phyloP scores from a whole-genome alignment of 2,329 filamentous ascomycete genomes.

The Dactylella cylindrospora region DNA sequence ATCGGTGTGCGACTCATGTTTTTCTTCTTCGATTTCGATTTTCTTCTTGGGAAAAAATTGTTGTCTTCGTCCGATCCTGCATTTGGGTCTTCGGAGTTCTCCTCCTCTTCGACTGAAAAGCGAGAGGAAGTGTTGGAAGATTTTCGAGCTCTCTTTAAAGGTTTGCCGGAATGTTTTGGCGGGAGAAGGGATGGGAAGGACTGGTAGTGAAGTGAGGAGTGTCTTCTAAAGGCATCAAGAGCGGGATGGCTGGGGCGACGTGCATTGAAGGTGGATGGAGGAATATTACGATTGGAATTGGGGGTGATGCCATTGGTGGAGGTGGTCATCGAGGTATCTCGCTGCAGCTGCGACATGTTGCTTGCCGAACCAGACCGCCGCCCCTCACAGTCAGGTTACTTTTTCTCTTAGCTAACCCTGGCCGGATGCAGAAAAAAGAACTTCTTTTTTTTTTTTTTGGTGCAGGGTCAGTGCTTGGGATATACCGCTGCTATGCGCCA shows the following conservation, averaged over 20 bases:
- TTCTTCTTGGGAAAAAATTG: slow-evolving; percentile 4
- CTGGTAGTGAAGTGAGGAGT: slow-evolving; percentile 69
- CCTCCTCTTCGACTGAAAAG: slow-evolving; percentile 46
- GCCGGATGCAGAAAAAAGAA: too few relatives aligned
- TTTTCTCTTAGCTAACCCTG: too few relatives aligned
- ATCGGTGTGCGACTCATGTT: slow-evolving; percentile 67
- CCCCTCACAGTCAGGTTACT: too few relatives aligned
- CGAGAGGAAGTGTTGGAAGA: slow-evolving; percentile 47
- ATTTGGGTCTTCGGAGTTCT: slow-evolving; percentile 49
- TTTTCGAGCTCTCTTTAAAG: slow-evolving; percentile 9
- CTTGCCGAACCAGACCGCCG: too few relatives aligned
- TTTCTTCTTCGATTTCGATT: slow-evolving; percentile 14
- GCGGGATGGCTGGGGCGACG: slow-evolving; percentile 36
- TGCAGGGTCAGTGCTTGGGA: too few relatives aligned
- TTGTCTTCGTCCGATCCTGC: slow-evolving; percentile 13
- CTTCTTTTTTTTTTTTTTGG: too few relatives aligned
- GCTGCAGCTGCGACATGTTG: slow-evolving; percentile 4
- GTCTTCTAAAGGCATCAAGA: slow-evolving; percentile 50
- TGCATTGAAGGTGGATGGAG: not conserved
- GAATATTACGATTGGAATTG: slow-evolving; percentile 29
- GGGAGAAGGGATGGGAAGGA: slow-evolving; percentile 74
- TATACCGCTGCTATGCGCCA: too few relatives aligned
- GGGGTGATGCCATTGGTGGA: slow-evolving; percentile 32
- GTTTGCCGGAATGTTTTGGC: slow-evolving; percentile 54
- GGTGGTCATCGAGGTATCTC: slow-evolving; percentile 11